Evolutionary conservation across 108 stramenopile species (phyloP), one percentile per base, ranked within the genome.

Genomic region (Fistulifera solaris): DNA sequence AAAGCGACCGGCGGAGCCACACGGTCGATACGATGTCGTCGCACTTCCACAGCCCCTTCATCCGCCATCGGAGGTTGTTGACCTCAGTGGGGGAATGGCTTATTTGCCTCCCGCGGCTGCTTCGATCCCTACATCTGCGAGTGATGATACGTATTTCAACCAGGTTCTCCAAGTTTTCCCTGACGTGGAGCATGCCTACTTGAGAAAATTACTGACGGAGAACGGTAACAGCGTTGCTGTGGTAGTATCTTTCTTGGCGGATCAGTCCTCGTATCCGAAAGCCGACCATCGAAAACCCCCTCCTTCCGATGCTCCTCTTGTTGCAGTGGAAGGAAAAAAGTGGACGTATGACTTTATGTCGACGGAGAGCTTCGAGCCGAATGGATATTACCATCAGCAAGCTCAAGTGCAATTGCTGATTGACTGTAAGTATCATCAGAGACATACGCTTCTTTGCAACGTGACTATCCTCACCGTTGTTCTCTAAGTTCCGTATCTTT

Each of bases 131-230:
- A 6, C 31, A 8, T 8, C 31, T 8, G 8, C 6, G 6, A 8
- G 8, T 6, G 31, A 35, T 6, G 6, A 35, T 6, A 35, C 8
- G 31, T 35, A 35, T 8, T 35, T 35, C 8, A 8, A 35, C 8
- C 31, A 35, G 31, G 54, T 77, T 10, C 22, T 65, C 4, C 70
- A 72, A 60, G 52, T 77, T 14, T 68, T 77, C 38, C 76, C 76
- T 31, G 71, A 71, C 50, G 71, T 68, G 0, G 60, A 62, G 22
- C 12, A 21, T 0, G 25, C 14, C 0, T 40, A 68, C 41, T 59
- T 61, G 0, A 1, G 59, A 19, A 55, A 66, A 48, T 17, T 67
- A 10, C 59, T 70, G 0, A 2, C 18, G 18, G 58, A 67, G 2
- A 49, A 53, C 21, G 46, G 35, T 23, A 51, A 68, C 56, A 57